phyloP scores from a whole-genome alignment of 2,329 filamentous ascomycete species.

The Golovinomyces cichoracearum region DNA sequence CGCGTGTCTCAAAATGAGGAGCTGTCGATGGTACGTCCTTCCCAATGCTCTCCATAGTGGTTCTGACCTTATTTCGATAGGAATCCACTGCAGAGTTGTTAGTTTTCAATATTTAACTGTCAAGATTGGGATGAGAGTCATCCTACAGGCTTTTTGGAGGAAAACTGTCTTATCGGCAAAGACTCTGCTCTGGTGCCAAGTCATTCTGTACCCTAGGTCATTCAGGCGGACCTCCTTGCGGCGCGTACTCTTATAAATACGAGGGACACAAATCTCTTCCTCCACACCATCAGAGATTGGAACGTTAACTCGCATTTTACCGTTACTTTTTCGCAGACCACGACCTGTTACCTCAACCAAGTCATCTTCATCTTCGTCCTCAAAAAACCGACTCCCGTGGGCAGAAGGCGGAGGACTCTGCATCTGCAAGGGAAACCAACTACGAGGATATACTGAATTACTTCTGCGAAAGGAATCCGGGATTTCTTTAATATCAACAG shows the following conservation, averaged over 20 bases:
- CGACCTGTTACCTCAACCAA: conserved; percentile 19
- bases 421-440: conserved; percentile 85
- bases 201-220: conserved; percentile 82
- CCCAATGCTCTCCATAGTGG: conserved; percentile 51
- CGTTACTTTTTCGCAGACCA: conserved; percentile 2
- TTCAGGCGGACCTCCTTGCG: conserved; percentile 75
- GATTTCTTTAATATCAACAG: conserved; percentile 83
- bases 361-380: conserved; percentile 37
- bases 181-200: conserved; percentile 80
- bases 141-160: conserved; percentile 72
- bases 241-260: conserved; percentile 41
- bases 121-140: neutral
- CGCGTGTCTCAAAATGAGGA: conserved; percentile 68
- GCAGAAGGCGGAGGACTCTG: conserved; percentile 56
- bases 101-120: neutral
- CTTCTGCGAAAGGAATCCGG: conserved; percentile 81
- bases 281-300: conserved; percentile 44
- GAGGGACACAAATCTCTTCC: conserved; percentile 45
- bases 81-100: conserved; percentile 44
- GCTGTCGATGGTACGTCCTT: conserved; percentile 49
- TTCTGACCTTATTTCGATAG: conserved; percentile 76
- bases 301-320: conserved; percentile 31
- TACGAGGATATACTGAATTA: conserved; percentile 71
- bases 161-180: conserved; percentile 73
- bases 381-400: conserved; percentile 49